Evolutionary conservation across 2,329 filamentous ascomycete species (phyloP), one percentile per base, ranked within the genome.

Genomic region (Talaromyces sp.): DNA sequence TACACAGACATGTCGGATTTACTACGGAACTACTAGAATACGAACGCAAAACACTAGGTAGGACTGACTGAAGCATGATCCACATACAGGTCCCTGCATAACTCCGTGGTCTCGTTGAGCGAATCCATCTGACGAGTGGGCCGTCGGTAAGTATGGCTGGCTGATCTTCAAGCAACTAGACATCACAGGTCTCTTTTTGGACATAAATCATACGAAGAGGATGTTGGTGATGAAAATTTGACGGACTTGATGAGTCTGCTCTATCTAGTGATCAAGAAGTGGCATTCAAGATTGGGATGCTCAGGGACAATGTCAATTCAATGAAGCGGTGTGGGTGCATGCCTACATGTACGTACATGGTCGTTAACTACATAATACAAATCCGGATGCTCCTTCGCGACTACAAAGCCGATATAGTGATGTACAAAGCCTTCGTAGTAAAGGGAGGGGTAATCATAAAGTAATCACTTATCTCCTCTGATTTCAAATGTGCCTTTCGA

Each of bases 321-420:
- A 54, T 21, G n/a, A 52, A 52, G 58, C 58, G 58, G 58, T 60
- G 58, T 52, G 28, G 44, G 39, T 5, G 55, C 55, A 58, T 28
- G 42, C 33, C 28, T 37, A 58, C 23, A 58, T 40, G 5, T 33
- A 37, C 18, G 18, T 16, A 16, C 5, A 35, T 35, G 50, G n/a
- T n/a, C n/a, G n/a, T n/a, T n/a, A n/a, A n/a, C n/a, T n/a, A n/a
- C n/a, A n/a, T n/a, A n/a, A 54, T 35, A 23, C 50, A 54, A 14
- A n/a, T 37, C 14, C 23, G 50, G 23, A 11, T 37, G 35, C n/a
- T 46, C 5, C 16, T 14, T 42, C 21, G 14, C 21, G 6, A 46
- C 3, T 25, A 16, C 5, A 25, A 25, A 25, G 21, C 7, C 12
- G 9, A 25, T 8, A 25, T 5, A 16, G 44, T 25, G 12, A 11